Evolutionary conservation across 257 asterid genomes (phyloP), one percentile per base, ranked within the genome.

Genomic region (Solanum peruvianum): DNA sequence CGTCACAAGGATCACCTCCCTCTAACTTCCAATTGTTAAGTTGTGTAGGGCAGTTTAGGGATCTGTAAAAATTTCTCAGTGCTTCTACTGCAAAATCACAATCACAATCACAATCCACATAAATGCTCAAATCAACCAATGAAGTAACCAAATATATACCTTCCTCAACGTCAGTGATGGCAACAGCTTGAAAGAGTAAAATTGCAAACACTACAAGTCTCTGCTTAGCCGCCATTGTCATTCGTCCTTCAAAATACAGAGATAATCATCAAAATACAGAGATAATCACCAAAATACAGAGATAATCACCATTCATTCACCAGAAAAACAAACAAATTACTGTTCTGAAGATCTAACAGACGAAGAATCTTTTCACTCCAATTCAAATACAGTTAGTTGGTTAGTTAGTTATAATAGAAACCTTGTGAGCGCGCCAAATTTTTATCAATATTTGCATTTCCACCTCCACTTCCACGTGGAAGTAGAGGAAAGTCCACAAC

Each of bases 1-100:
- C 99, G 41, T 62, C 93, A 83, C 99, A 97, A 20, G 99, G 99
- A 83, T 97, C 98, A 86, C 99, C 98, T 41, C 94, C 94, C 82
- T 90, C 96, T 25, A 88, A 56, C 87, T 88, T 91, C 99, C 99
- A 97, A 8, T 83, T 88, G 27, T 85, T 84, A 77, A 95, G 93
- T 91, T 93, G 95, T 39, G 88, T 42, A n/a, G 99, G 95, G 39
- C 89, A 89, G 92, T 95, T 92, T 83, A 97, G 90, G 42, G 97
- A 90, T 88, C 85, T 84, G 90, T 95, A 97, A 88, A 97, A 89
- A 27, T 91, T 93, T 87, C 86, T 94, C 89, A 97, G 96, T 66
- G 96, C 98, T 92, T 92, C 92, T 71, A 87, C 99, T 97, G 95
- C 94, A 92, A 47, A 86, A 77, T 44, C 41, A 56, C 83, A 13